phyloP scores from a whole-genome alignment of 164 flowering plant species.

The Dillenia turbinata region DNA sequence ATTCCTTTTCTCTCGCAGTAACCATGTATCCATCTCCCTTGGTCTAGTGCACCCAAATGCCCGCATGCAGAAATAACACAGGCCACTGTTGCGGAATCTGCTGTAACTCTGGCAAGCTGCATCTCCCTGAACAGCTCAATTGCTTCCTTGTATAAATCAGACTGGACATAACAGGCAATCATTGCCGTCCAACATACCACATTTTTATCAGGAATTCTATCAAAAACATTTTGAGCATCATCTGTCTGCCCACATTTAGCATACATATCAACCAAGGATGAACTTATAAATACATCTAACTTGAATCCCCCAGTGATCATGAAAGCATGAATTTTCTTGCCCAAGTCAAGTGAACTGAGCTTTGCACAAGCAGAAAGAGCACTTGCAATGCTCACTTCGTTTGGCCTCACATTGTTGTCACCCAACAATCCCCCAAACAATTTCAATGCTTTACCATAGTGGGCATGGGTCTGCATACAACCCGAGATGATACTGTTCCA shows the following conservation, averaged over 20 bases:
- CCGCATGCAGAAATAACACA: slow-evolving; percentile 28
- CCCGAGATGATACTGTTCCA: slow-evolving; percentile 36
- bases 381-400: slow-evolving; percentile 21
- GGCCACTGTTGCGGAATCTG: slow-evolving; percentile 26
- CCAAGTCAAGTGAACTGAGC: slow-evolving; percentile 13
- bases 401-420: slow-evolving; percentile 8
- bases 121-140: slow-evolving; percentile 28
- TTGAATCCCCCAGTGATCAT: slow-evolving; percentile 12
- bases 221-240: slow-evolving; percentile 19
- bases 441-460: slow-evolving; percentile 14
- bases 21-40: slow-evolving; percentile 27
- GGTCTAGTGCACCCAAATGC: slow-evolving; percentile 24
- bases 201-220: slow-evolving; percentile 20
- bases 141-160: slow-evolving; percentile 21
- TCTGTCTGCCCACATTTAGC: slow-evolving; percentile 22
- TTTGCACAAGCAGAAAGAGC: slow-evolving; percentile 27
- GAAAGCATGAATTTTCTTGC: slow-evolving; percentile 24
- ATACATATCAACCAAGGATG: slow-evolving; percentile 27
- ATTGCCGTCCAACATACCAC: slow-evolving; percentile 31
- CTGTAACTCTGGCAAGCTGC: slow-evolving; percentile 16
- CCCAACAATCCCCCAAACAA: slow-evolving; percentile 18
- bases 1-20: slow-evolving; percentile 16
- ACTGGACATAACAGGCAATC: slow-evolving; percentile 27
- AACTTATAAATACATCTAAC: slow-evolving; percentile 19
- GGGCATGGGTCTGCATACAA: slow-evolving; percentile 12